Evolutionary conservation across 2,329 filamentous ascomycete species (phyloP).

Genomic region (Talaromyces sp.): DNA sequence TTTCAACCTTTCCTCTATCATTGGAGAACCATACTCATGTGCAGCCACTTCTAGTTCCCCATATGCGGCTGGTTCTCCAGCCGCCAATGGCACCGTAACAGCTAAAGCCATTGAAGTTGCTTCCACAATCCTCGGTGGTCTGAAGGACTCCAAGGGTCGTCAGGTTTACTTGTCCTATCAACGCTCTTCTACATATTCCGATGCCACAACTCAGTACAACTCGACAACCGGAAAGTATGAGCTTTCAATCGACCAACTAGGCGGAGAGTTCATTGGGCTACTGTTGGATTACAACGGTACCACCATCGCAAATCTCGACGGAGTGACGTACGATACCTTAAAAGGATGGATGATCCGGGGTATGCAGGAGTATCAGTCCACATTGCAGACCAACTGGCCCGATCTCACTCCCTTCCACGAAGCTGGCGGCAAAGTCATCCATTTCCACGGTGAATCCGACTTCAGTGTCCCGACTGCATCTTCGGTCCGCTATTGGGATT

Average conservation of each 20-base stretch:
- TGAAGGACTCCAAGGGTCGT: not conserved
- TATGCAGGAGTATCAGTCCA: conserved; percentile 49
- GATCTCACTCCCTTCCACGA: conserved; percentile 51
- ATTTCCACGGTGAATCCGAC: conserved; percentile 39
- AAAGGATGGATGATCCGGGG: conserved; percentile 53
- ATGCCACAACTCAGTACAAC: not conserved
- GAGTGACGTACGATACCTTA: conserved; percentile 35
- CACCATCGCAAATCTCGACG: not conserved
- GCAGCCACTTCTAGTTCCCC: not conserved
- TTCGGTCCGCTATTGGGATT: not conserved
- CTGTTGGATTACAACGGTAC: not conserved
- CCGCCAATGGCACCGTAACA: not conserved
- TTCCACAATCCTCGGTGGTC: not conserved
- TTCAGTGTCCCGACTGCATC: not conserved
- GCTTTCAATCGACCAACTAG: not conserved
- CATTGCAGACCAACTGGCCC: conserved; percentile 52
- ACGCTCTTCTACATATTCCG: not conserved
- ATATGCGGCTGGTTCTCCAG: not conserved
- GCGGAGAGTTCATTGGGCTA: not conserved
- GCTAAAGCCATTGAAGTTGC: not conserved
- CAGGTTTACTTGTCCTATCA: not conserved
- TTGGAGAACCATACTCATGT: not conserved
- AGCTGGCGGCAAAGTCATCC: conserved; percentile 54
- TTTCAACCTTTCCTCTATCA: not conserved
- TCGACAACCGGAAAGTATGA: not conserved